Evolutionary conservation across 495 filamentous ascomycete species (phyloP), one percentile per base, ranked within the genome.

Genomic region (Penicillium desertorum): DNA sequence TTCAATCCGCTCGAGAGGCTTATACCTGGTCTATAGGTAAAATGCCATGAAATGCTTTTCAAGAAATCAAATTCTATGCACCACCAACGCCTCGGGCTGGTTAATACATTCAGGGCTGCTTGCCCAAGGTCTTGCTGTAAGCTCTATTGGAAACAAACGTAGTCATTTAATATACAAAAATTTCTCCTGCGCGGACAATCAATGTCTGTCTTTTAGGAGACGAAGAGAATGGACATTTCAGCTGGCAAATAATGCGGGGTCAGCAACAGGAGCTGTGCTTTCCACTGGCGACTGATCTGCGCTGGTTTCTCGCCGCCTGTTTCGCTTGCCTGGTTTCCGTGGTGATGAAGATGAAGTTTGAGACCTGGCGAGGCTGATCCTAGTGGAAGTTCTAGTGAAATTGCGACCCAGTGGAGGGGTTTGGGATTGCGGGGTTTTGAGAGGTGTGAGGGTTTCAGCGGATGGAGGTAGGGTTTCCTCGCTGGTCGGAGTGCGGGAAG

Each of bases 111-210:
- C 25, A 37, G 17, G 44, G 30, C n/a, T 17, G 23, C 5, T 29
- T 55, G 19, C 42, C 32, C 43, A 30, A 2, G 7, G n/a, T 53
- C 12, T 45, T 54, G 30, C 27, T 22, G 29, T 36, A 25, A 20
- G 34, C 45, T 57, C 45, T 57, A 49, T 49, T 57, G 23, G 16
- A 50, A 57, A 49, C 45, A 55, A 39, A 29, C 22, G 27, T 32
- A 44, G 34, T 55, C 29, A 55, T 55, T 27, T 55, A 55, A 46
- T 55, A 47, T 55, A 55, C 53, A 55, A 47, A 12, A n/a, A 23
- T 17, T 14, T n/a, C 27, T 12, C 9, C 17, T 32, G n/a, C 25
- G 11, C 11, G 50, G 22, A 19, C 23, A 29, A 12, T 37, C 49
- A 6, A 23, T 12, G 9, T 19, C 14, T 17, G 11, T 20, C 4